A percentile compares a stretch with the other conserved stretches of the same genome.
These are phyloP conservation scores for Ballota nigra DNA, from an alignment of 257 asterid species.

Conservation along the genomic window DNA sequence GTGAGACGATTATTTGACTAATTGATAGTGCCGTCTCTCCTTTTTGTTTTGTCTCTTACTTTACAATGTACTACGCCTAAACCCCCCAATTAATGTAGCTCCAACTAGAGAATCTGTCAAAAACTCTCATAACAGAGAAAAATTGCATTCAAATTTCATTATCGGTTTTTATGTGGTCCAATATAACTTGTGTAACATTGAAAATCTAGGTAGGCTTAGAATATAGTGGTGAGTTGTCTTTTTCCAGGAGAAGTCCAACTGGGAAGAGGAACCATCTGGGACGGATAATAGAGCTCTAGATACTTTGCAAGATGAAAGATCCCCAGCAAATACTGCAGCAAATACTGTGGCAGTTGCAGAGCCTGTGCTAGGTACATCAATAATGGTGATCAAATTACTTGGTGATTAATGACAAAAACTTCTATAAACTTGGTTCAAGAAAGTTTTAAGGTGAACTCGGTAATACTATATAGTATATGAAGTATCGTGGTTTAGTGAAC, in stretches of 20 bases:
- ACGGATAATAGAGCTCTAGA: slow-evolving; percentile 1
- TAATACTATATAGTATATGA: no score
- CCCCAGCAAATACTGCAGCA: neutral
- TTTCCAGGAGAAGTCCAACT: slow-evolving; percentile 14
- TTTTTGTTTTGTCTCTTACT: neutral
- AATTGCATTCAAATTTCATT: neutral
- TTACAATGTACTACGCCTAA: neutral
- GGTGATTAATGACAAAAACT: neutral
- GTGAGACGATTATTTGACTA: neutral
- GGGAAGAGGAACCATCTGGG: neutral
- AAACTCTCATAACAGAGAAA: neutral
- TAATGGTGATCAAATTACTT: slow-evolving; percentile 1
- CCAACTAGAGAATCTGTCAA: neutral
- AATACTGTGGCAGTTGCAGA: neutral
- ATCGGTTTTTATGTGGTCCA: neutral
- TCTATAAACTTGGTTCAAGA: neutral
- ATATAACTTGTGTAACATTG: neutral
- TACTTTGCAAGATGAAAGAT: neutral
- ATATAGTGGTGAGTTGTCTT: neutral
- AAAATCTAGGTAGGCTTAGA: neutral
- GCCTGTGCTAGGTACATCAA: slow-evolving; percentile 2
- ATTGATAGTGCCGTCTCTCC: neutral
- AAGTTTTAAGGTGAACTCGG: neutral
- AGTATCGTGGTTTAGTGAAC: neutral
- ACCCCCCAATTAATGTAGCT: neutral